Percentiles rank a stretch among this genome's conserved stretches.
Conservation (phyloP, 1,284 basidiomycete species). For the Kwoniella shivajii region DNA sequence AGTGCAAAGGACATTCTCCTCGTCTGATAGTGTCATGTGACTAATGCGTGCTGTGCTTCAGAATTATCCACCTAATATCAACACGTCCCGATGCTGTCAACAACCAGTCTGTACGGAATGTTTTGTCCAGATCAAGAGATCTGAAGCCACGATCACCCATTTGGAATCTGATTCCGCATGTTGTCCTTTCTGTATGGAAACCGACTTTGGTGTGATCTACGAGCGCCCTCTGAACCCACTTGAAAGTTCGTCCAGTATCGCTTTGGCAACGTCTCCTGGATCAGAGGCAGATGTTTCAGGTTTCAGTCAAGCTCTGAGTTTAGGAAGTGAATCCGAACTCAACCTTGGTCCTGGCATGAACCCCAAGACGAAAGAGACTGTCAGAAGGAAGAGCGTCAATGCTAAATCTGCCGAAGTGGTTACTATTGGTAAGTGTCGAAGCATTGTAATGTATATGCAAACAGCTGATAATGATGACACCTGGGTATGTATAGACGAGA, state of each 20-base stretch:
- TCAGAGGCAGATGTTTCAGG: constrained; percentile 66
- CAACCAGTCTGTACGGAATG: constrained; percentile 99
- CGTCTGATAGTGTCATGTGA: background rate
- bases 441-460: background rate
- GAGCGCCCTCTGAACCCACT: constrained; percentile 62
- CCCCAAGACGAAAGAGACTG: constrained; percentile 43
- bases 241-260: constrained; percentile 18
- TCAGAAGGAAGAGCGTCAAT: constrained; percentile 56
- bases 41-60: constrained; percentile 9
- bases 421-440: constrained; percentile 75
- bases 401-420: constrained; percentile 71
- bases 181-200: constrained; percentile 95
- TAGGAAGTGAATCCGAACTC: constrained; percentile 32
- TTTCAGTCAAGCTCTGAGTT: constrained; percentile 36
- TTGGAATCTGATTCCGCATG: constrained; percentile 88
- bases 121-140: constrained; percentile 97
- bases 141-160: constrained; percentile 89
- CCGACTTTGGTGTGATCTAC: constrained; percentile 94
- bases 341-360: constrained; percentile 39
- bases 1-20: too few relatives aligned
- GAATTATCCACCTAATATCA: constrained; percentile 91
- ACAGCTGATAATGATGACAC: too few relatives aligned
- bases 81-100: constrained; percentile 94
- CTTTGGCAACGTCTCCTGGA: constrained; percentile 48
- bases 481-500: constrained; percentile 65